Evolutionary conservation across 2,329 filamentous ascomycete genomes (phyloP), one percentile per base, ranked within the genome.

Genomic region (Neofusicoccum sp.): DNA sequence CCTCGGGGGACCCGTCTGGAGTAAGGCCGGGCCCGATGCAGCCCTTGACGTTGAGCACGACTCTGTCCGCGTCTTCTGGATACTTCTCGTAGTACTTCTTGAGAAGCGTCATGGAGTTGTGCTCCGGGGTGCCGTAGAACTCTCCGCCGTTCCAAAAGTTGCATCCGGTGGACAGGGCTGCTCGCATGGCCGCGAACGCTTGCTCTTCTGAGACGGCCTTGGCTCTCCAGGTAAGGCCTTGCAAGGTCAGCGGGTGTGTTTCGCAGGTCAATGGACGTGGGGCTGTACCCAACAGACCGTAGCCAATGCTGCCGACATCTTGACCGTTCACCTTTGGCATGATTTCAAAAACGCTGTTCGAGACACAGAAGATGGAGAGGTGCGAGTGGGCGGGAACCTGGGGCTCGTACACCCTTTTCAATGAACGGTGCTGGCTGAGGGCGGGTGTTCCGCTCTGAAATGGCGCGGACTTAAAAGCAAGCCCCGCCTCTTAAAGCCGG

Each of bases 221-320:
- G 6, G n/a, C n/a, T n/a, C 30, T 14, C 30, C 8, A 3, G 7
- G 45, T 48, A 6, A 48, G 45, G n/a, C 45, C 45, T 28, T n/a
- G n/a, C n/a, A n/a, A n/a, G n/a, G 26, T 8, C 3, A 20, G 8
- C 2, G 16, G 1, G 31, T 26, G n/a, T 4, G 41, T 24, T 44
- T 16, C n/a, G 14, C 5, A 20, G 16, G 20, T 12, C 6, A 16
- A 36, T 24, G 8, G 20, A 20, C 1, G 36, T 49, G 20, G 54
- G n/a, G n/a, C n/a, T n/a, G n/a, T 30, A 31, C 76, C 78, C 79
- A 81, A 80, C 8, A 81, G 70, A 41, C 79, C 79, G 64, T 73
- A 82, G 67, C 79, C 79, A 26, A 76, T 73, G n/a, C 69, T 62
- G 33, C 75, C 75, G 48, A 78, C 71, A 60, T 72, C 63, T 63